Evolutionary conservation across 2,329 filamentous ascomycete species (phyloP), one percentile per base, ranked within the genome.

Genomic region (Cryphonectria carpinicola): DNA sequence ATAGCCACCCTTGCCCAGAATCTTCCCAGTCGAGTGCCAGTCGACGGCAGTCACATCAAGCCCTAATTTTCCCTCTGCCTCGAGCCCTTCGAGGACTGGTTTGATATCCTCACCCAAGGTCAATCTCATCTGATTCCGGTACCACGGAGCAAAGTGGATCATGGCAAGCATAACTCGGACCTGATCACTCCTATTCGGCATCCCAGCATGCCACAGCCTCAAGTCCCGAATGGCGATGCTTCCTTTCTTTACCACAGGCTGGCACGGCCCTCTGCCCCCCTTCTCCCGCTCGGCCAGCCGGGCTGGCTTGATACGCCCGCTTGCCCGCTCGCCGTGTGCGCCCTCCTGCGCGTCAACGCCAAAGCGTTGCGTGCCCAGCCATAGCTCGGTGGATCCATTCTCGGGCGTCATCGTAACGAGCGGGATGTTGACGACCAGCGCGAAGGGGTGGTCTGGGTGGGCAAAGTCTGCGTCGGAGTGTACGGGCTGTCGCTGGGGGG

Each of bases 191-290:
- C 78, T 75, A 74, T 91, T 90, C 1, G 88, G 88, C 85, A 89
- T 89, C 0, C 88, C 89, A 0, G 87, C 88, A 76, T 91, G 88
- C 88, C 89, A 91, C 6, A 90, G 82, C 35, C 88, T 80, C 67
- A 91, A 77, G 76, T 91, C 89, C 1, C 89, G 82, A 41, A 91
- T 76, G 49, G 90, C 81, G 32, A 90, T 76, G 54, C 86, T 85
- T 0, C 89, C 88, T 74, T 87, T 88, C 49, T 81, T 80, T 0
- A 89, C 82, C 3, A 78, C 69, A 0, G 87, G 86, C 74, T 89
- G 87, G 14, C 82, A 76, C 0, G 86, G 86, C 7, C 83, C 81
- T 8, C 82, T 77, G 2, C 80, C 74, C 4, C 80, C 74, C 4
- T 74, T 69, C 2, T 79, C 71, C 7, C 83, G 80, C 65, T 80